A percentile compares a stretch with the other conserved stretches of the same genome.
These are phyloP conservation scores for Saccharomycopsis microspora DNA, from an alignment of 805 yeast species.

Conservation along the genomic window DNA sequence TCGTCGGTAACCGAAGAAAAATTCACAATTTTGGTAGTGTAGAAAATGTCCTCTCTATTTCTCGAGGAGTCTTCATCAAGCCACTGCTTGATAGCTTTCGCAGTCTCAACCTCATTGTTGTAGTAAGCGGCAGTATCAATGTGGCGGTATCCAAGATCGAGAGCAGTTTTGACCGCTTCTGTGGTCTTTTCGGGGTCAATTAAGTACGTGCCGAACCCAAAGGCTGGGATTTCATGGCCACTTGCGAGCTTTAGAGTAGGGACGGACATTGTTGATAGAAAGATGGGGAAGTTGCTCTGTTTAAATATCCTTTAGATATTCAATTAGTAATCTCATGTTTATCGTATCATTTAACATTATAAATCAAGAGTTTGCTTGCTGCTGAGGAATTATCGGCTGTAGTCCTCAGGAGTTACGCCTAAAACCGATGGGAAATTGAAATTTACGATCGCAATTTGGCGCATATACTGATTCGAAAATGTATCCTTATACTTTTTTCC, in stretches of 20 bases:
- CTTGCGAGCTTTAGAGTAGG: slow-evolving; percentile 28
- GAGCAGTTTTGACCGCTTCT: slow-evolving; percentile 41
- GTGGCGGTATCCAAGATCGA: slow-evolving; percentile 59
- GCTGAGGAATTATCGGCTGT: too few relatives aligned
- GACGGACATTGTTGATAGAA: too few relatives aligned
- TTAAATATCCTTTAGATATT: too few relatives aligned
- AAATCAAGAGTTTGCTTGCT: too few relatives aligned
- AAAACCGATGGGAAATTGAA: too few relatives aligned
- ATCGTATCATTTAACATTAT: too few relatives aligned
- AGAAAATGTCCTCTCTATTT: slow-evolving; percentile 32
- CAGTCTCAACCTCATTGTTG: slow-evolving; percentile 50
- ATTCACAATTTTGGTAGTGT: slow-evolving; percentile 63
- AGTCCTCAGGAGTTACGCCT: too few relatives aligned
- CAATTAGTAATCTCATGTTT: too few relatives aligned
- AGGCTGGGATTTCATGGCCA: slow-evolving; percentile 41
- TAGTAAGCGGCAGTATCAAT: slow-evolving; percentile 61
- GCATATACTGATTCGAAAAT: too few relatives aligned
- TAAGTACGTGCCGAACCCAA: slow-evolving; percentile 46
- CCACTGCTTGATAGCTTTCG: slow-evolving; percentile 47
- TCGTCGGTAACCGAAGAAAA: slow-evolving; percentile 19
- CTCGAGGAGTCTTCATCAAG: slow-evolving; percentile 29
- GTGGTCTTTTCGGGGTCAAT: slow-evolving; percentile 29
- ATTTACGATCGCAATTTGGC: too few relatives aligned
- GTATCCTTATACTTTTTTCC: too few relatives aligned
- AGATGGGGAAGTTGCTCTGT: too few relatives aligned